phyloP scores from a whole-genome alignment of 345 rosid genomes.

The Arabis hirsuta region DNA sequence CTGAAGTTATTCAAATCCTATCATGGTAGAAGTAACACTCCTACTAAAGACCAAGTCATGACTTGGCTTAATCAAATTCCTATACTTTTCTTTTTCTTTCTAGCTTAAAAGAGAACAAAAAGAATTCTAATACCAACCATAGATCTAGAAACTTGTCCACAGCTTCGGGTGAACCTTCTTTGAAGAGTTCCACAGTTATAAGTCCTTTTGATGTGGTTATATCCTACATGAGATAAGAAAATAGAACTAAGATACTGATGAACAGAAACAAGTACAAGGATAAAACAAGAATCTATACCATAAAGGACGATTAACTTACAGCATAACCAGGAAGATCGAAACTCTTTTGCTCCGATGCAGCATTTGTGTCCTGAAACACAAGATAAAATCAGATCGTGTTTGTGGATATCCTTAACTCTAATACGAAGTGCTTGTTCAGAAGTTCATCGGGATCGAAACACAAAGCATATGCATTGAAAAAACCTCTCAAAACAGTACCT shows the following conservation, averaged over 20 bases:
- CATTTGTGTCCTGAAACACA: constrained; percentile 36
- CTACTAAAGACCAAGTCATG: constrained; percentile 16
- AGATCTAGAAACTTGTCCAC: constrained; percentile 82
- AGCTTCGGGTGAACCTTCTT: constrained; percentile 71
- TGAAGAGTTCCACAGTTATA: constrained; percentile 69
- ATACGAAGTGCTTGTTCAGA: neutral
- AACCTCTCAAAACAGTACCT: constrained; percentile 41
- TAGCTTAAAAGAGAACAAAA: constrained; percentile 19
- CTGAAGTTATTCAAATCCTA: neutral
- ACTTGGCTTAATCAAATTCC: constrained; percentile 3
- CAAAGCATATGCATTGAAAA: neutral
- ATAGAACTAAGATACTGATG: constrained; percentile 10
- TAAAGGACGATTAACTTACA: constrained; percentile 51
- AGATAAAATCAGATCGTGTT: neutral
- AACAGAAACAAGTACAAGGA: constrained; percentile 11
- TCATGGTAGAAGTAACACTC: constrained; percentile 6
- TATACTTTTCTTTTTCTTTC: neutral
- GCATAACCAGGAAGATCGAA: constrained; percentile 81
- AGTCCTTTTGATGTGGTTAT: constrained; percentile 77
- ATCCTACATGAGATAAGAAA: constrained; percentile 50
- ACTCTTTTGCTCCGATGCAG: constrained; percentile 52
- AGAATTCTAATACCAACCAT: constrained; percentile 50
- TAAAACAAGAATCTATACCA: neutral
- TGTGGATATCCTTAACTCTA: neutral
- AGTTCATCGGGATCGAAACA: constrained; percentile 1